A percentile compares a stretch with the other conserved stretches of the same genome.
phyloP scores from a whole-genome alignment of 495 filamentous ascomycete genomes.

The Penicillium subrubescens region DNA sequence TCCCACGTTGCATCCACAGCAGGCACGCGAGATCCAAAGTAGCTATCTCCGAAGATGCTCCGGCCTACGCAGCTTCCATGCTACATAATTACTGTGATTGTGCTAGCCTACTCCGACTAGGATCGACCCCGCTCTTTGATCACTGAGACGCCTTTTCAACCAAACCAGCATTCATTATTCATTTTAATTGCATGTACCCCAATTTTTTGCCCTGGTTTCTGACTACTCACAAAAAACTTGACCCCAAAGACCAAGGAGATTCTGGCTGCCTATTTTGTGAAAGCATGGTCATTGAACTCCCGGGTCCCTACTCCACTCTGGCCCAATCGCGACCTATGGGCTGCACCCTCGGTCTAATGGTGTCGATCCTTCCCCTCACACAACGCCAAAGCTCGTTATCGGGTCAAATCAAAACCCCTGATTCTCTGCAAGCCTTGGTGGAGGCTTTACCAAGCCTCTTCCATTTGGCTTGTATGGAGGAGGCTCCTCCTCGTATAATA shows the following conservation, averaged over 20 bases:
- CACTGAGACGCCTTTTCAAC: not conserved
- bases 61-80: not conserved
- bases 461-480: conserved; percentile 2
- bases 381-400: conserved; percentile 1
- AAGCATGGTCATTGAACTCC: not conserved
- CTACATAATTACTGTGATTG: not conserved
- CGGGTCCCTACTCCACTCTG: not conserved
- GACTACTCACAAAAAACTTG: not conserved
- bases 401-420: conserved; percentile 6
- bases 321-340: not conserved
- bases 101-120: not conserved
- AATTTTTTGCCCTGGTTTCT: not conserved
- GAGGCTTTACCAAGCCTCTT: conserved; percentile 11
- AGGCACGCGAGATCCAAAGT: not conserved
- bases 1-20: not conserved
- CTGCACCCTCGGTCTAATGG: not conserved
- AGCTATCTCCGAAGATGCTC: not conserved
- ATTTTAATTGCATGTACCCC: not conserved
- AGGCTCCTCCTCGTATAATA: conserved; percentile 8
- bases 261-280: conserved; percentile 4
- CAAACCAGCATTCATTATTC: not conserved
- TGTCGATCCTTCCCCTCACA: conserved; percentile 21
- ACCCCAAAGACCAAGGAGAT: not conserved
- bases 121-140: not conserved
- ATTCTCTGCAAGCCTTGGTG: conserved; percentile 5